Evolutionary conservation across 169 alveolate genomes (phyloP), one percentile per base, ranked within the genome.

Genomic region (Blepharisma undulans): DNA sequence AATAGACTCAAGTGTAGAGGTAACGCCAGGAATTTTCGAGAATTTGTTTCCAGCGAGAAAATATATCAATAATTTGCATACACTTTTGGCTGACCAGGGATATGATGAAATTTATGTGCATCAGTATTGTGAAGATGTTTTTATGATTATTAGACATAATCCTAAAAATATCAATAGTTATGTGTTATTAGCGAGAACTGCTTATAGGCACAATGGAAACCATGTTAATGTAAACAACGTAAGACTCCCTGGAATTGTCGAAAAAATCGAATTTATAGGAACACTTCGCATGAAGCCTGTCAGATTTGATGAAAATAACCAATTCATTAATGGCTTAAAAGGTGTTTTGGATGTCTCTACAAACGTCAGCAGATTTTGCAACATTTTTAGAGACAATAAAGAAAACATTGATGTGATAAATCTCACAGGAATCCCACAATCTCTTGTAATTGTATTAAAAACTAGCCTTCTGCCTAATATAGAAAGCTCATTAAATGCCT

Each of bases 1-100:
- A 86, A 92, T 86, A 18, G 72, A 22, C 8, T 18, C 27, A 19
- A 66, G 59, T 61, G n/a, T 22, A 61, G 34, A 30, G n/a, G 71
- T 32, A 4, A 34, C 48, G 6, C 22, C 80, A 22, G 91, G 72
- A n/a, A 29, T 86, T 27, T 86, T 32, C n/a, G 25, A 25, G n/a
- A 86, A 71, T 32, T 82, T 97, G 66, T 87, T 95, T 88, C 78
- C 93, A 59, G 97, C 97, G 4, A 92, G 98, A 84, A 94, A 95
- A 29, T 87, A 92, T 27, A 78, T 97, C 22, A 97, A 97, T 88
- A 77, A 91, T 72, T 76, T 97, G 74, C 98, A 98, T 72, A 91
- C 88, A 32, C 94, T 93, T 61, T 72, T 94, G 89, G 93, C 94
- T n/a, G 90, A 30, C 2, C 90, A 84, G 76, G 97, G 96, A 0